Evolutionary conservation across 83 land plant species (phyloP).

Genomic region (Diphasiastrum complanatum): DNA sequence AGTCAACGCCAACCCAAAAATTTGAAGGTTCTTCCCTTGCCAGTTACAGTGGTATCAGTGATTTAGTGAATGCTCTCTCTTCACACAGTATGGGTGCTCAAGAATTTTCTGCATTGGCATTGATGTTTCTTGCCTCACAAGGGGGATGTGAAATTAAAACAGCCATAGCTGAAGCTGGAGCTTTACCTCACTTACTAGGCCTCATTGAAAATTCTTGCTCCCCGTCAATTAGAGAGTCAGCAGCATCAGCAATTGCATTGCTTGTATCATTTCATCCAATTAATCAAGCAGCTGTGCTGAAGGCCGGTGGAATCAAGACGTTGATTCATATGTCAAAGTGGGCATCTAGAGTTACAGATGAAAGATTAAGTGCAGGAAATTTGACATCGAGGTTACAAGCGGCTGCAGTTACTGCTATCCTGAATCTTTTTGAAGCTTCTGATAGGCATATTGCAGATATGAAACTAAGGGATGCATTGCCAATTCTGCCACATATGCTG

Average conservation of each 20-base stretch:
- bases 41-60: constrained; percentile 8
- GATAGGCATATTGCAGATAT: constrained; percentile 11
- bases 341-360: constrained; percentile 7
- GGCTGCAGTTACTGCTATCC: constrained; percentile 21
- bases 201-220: constrained; percentile 15
- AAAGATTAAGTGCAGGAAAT: background rate
- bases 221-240: constrained; percentile 21
- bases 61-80: constrained; percentile 26
- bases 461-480: constrained; percentile 16
- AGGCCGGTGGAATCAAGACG: constrained; percentile 18
- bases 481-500: constrained; percentile 14
- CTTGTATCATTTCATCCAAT: constrained; percentile 26
- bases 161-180: constrained; percentile 16
- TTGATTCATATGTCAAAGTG: constrained; percentile 27
- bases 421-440: constrained; percentile 7
- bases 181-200: constrained; percentile 14
- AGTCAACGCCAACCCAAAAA: constrained; percentile 16
- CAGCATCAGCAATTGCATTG: constrained; percentile 26
- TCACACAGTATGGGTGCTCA: constrained; percentile 22
- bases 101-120: constrained; percentile 24
- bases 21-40: constrained; percentile 9
- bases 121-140: constrained; percentile 31
- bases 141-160: constrained; percentile 28
- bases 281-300: constrained; percentile 18
- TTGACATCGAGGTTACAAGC: constrained; percentile 17